Base-by-base conservation (phyloP, 1,284 basidiomycete species). In the Sanghuangporus sanghuang region DNA sequence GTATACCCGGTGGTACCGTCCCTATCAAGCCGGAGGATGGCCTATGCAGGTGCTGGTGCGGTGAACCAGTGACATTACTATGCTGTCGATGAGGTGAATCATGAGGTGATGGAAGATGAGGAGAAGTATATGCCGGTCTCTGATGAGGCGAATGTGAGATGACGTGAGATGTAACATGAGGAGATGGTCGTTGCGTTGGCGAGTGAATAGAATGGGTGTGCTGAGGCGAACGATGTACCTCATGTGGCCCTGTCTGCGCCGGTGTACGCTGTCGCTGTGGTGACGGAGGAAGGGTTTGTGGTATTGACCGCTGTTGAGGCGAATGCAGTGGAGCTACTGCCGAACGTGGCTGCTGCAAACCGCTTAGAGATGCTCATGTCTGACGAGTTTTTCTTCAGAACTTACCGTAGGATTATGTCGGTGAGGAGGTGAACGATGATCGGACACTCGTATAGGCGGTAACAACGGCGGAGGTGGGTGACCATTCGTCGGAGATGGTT, bases 1-100 rank as follows among this genome's bases (percentile, higher is more conserved):
- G 59, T 35, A 44, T n/a, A 18, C 16, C 21, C n/a, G 52, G 32
- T 8, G 64, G 35, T n/a, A 27, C 54, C 52, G 64, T 42, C 44
- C 27, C 12, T 48, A 66, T 14, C 53, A 46, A 38, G 14, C 32
- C 57, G 23, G n/a, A 23, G 32, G 58, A 27, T 7, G 52, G 39
- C 8, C 57, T 4, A 23, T 44, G 53, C 21, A 55, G 38, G 32
- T 38, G 18, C 35, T 58, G 53, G 44, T 23, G 64, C 55, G 44
- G 60, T 55, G 54, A 62, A 23, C 50, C 56, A 52, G 52, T 38
- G 42, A 38, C 57, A 38, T 35, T 61, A n/a, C 42, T 59, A 59
- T 12, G 64, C 44, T 39, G 46, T 52, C 42, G 54, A 58, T 52
- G 27, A 38, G 58, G 61, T 8, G 56, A 54, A 32, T 38, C 27